Base-by-base conservation (phyloP, 140 eudicot genomes). In the Cichorium intybus region DNA sequence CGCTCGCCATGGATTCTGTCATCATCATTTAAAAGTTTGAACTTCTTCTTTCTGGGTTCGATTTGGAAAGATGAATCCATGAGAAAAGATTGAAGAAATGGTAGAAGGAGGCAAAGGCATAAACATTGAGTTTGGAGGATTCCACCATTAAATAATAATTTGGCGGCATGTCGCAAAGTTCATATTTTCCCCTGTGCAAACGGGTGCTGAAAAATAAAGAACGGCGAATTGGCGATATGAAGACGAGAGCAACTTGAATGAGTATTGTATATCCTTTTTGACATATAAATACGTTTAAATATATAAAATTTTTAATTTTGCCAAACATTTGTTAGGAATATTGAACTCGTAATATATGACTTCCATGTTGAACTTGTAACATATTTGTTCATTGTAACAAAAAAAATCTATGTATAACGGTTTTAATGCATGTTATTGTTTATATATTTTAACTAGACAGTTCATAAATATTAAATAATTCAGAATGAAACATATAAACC, bases 101-200 rank as follows among this genome's bases (percentile, higher is more conserved):
- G 22, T 31, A 21, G 26, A 8, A 49, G 69, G 45, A 45, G 52
- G 18, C 49, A 43, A 11, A 46, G 31, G 31, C 17, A 45, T 22
- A 33, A 37, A 29, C 27, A 56, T 37, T 68, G 51, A 52, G 53
- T 35, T 62, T 27, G 46, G 55, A 68, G 75, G 80, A 75, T 58
- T 58, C 75, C 68, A 70, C 49, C 21, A 60, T 75, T 75, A 71
- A 75, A 75, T 68, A 75, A 75, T 68, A 75, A 68, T 75, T 75
- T 75, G 75, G 62, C n/a, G 60, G 60, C 53, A 75, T 75, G 80
- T 68, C 43, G 43, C n/a, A 75, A 75, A 75, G 75, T 75, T 71
- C 64, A 75, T 57, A 60, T 75, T 68, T 43, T n/a, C n/a, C 22
- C 74, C 67, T 29, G 57, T 69, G 46, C 28, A 69, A 69, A 69